Base-by-base conservation (phyloP, 108 stramenopile species). In the Nitzschia palea region DNA sequence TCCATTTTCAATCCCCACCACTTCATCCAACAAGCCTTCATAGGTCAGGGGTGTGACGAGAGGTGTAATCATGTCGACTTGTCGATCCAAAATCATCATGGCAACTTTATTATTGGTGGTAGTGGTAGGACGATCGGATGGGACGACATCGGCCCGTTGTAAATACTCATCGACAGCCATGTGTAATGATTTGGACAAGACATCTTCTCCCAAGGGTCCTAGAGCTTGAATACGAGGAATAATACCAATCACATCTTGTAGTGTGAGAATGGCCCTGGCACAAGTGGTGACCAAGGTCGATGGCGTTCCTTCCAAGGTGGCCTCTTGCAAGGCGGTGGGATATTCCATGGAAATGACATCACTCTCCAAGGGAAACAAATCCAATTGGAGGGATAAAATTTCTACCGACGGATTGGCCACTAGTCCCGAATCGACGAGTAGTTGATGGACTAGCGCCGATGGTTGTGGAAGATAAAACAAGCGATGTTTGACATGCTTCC, bases 41-140 rank as follows among this genome's bases (percentile, higher is more conserved):
- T 97, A 98, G 0, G 98, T 98, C 35, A 98, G 80, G 1, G 98
- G 98, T 3, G 98, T 97, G 6, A 95, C 72, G 82, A 97, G 83
- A 29, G 96, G 95, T 12, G 97, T 95, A 2, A 96, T 88, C 67
- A 95, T 76, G 74, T 98, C 98, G 1, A 96, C 80, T 35, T 75
- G 81, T 32, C 98, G 91, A 82, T 90, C 98, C 26, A 98, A 77
- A 6, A 98, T 45, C 33, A 98, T 77, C 64, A 96, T 68, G 9
- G 87, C 89, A 53, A 95, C 73, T 5, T 80, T 53, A 4, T 40
- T 62, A 37, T 57, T 59, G 2, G 40, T 25, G 40, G 59, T 2
- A 12, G 5, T 50, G 17, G 17, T 15, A 42, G n/a, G n/a, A 6
- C 55, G 25, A 5, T 55, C 29, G 5, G 55, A 12, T 29, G 55